phyloP scores from a whole-genome alignment of 2,329 filamentous ascomycete genomes.

The Alternaria gansuensis region DNA sequence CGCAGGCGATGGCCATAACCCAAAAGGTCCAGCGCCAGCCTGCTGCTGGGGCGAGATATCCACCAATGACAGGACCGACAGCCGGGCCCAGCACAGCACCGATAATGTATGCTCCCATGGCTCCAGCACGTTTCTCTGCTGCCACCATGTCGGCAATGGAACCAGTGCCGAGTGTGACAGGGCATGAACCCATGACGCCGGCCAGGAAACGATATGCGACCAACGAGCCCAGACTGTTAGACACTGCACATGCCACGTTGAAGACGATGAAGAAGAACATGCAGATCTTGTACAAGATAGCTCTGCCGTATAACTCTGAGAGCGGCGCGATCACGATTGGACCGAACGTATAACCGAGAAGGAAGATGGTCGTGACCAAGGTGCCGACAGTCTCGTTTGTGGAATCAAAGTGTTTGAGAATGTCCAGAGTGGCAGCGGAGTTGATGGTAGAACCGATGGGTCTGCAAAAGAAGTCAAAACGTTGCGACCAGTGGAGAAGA shows the following conservation, averaged over 20 bases:
- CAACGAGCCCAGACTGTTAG: conserved; percentile 60
- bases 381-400: conserved; percentile 16
- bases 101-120: conserved; percentile 29
- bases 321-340: conserved; percentile 33
- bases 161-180: conserved; percentile 36
- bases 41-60: conserved; percentile 15
- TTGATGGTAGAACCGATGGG: conserved; percentile 16
- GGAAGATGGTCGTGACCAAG: conserved; percentile 25
- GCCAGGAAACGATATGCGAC: conserved; percentile 65
- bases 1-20: conserved; percentile 15
- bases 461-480: conserved; percentile 3
- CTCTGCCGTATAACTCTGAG: conserved; percentile 38
- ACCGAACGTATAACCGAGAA: conserved; percentile 30
- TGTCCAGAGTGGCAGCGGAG: conserved; percentile 8
- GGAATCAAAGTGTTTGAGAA: conserved; percentile 17
- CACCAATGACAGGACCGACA: conserved; percentile 29
- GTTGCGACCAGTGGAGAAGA: background rate
- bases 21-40: conserved; percentile 32
- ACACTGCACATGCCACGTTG: conserved; percentile 69
- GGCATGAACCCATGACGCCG: conserved; percentile 24
- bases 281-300: conserved; percentile 55
- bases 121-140: conserved; percentile 26
- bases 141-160: conserved; percentile 38
- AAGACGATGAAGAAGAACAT: conserved; percentile 68
- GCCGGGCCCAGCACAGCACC: conserved; percentile 27